Evolutionary conservation across 805 yeast species (phyloP).

Genomic region (Candida montana): DNA sequence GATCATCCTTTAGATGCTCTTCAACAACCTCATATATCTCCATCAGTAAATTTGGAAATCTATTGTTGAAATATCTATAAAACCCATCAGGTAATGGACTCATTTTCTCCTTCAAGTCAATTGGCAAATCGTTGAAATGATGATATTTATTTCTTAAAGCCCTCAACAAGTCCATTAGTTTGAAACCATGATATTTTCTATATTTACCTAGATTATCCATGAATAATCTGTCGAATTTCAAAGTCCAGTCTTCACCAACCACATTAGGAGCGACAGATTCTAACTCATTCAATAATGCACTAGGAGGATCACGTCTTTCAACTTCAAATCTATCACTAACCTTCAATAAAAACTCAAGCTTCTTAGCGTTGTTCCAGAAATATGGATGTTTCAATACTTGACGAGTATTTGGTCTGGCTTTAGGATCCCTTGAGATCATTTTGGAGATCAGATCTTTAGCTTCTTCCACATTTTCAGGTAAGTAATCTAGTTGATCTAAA

Average conservation of each 20-base stretch:
- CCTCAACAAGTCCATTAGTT: conserved; percentile 78
- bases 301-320: conserved; percentile 76
- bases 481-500: conserved; percentile 16
- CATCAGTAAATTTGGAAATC: conserved; percentile 78
- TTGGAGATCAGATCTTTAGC: conserved; percentile 64
- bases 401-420: conserved; percentile 62
- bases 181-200: conserved; percentile 76
- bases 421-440: conserved; percentile 71
- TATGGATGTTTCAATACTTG: conserved; percentile 76
- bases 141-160: conserved; percentile 92
- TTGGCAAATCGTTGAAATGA: conserved; percentile 87
- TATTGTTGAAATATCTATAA: conserved; percentile 63
- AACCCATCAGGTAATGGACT: conserved; percentile 83
- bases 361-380: conserved; percentile 74
- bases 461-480: conserved; percentile 46
- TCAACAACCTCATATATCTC: conserved; percentile 61
- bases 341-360: conserved; percentile 76
- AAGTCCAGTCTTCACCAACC: conserved; percentile 72
- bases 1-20: conserved; percentile 57
- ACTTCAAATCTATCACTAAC: conserved; percentile 90
- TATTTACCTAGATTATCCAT: conserved; percentile 84
- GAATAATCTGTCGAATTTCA: conserved; percentile 62
- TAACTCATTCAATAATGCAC: conserved; percentile 47
- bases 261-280: conserved; percentile 49
- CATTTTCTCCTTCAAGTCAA: conserved; percentile 54